Evolutionary conservation across 768 basidiomycete species (phyloP).

Genomic region (Amanita jacksonii): DNA sequence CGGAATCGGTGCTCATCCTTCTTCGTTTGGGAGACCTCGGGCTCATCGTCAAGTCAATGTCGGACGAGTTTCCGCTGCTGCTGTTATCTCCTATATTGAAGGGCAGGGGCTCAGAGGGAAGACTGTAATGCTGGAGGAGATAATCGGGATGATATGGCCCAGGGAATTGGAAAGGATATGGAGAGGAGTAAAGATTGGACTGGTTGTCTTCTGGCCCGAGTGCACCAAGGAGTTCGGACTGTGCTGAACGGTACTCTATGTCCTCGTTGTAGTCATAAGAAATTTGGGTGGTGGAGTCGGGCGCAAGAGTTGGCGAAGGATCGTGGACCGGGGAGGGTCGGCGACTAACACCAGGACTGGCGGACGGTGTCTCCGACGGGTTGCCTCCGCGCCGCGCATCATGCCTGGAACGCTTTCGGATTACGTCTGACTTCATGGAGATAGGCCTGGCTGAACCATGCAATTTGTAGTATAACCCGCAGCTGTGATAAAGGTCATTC

Average conservation of each 20-base stretch:
- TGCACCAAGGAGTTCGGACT: constrained; percentile 45
- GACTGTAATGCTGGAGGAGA: constrained; percentile 40
- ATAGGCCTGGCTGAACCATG: constrained; percentile 82
- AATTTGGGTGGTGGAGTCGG: constrained; percentile 58
- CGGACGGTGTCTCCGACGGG: constrained; percentile 61
- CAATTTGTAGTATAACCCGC: constrained; percentile 78
- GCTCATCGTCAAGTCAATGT: constrained; percentile 31
- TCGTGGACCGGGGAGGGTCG: constrained; percentile 61
- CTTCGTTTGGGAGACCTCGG: constrained; percentile 55
- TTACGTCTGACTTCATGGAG: constrained; percentile 87
- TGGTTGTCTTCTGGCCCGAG: constrained; percentile 26
- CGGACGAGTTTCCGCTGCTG: constrained; percentile 26
- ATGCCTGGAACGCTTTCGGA: constrained; percentile 79
- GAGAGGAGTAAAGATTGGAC: constrained; percentile 19
- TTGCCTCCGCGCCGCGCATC: constrained; percentile 57
- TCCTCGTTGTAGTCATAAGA: constrained; percentile 43
- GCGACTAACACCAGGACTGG: constrained; percentile 64
- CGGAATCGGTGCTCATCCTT: constrained; percentile 56
- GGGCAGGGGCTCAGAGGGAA: constrained; percentile 42
- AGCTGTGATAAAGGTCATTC: constrained; percentile 30
- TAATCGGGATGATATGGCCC: constrained; percentile 74
- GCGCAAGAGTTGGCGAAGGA: constrained; percentile 55
- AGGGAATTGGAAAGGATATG: constrained; percentile 41
- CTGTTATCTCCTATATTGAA: constrained; percentile 21
- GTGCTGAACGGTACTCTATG: constrained; percentile 26